Evolutionary conservation across 306 rosid species (phyloP), one percentile per base, ranked within the genome.

Genomic region (Oemleria cerasiformis): DNA sequence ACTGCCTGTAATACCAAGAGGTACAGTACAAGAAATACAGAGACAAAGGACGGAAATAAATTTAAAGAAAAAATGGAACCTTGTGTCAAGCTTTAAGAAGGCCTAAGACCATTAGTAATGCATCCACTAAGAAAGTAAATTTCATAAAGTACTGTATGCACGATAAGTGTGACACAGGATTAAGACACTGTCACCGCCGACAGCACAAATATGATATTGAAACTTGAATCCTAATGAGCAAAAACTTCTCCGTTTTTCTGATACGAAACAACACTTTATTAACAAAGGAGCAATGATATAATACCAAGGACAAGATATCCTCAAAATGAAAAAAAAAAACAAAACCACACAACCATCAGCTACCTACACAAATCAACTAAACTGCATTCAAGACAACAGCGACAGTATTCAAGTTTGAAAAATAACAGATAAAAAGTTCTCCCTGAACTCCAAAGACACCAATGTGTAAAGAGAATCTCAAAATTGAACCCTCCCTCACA

Each of bases 51-150:
- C 23, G 30, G 30, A 25, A 67, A 30, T 10, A 47, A 16, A 14
- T 15, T 2, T 8, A 23, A 8, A 7, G 4, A 77, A 77, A 79
- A 75, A 74, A 45, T 9, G 16, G 23, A 47, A 5, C 8, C 14
- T 21, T 65, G n/a, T 44, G 14, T 65, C 19, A 21, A 63, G 44
- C 30, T 6, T 7, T 65, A 45, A 21, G 69, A 54, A 70, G 48
- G 61, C 77, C 69, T 34, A 42, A 78, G 58, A 30, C 54, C 54
- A 79, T 49, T 44, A 45, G 30, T 25, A 25, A 1, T 1, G 30
- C 30, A 25, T 25, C 30, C 30, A 25, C 30, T 25, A 25, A 25
- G 30, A 25, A 25, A 25, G 30, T 25, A 25, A 25, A 25, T 25
- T 25, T 25, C 30, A 25, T 25, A 25, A 25, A 25, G 30, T 25